These are phyloP conservation scores for Jaltomata sinuosa DNA, from an alignment of 257 asterid species.

Conservation along the genomic window DNA sequence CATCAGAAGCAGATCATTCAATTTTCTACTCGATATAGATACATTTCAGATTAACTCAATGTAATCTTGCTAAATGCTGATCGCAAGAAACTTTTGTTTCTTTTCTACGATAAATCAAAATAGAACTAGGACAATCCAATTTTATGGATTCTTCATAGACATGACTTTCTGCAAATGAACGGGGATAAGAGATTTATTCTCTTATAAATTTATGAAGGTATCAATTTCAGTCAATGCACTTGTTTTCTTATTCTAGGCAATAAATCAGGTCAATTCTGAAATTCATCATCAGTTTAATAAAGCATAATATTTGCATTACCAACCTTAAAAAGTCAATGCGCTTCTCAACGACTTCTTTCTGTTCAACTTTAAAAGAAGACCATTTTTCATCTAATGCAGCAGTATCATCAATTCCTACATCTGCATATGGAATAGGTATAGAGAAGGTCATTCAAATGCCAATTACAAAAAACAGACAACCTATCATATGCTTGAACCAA, in stretches of 20 bases:
- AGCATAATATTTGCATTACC: not conserved
- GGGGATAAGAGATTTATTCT: too few relatives aligned
- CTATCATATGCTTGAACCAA: constrained; percentile 6
- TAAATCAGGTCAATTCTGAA: too few relatives aligned
- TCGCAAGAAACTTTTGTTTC: too few relatives aligned
- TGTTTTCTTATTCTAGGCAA: not conserved
- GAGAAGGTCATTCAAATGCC: not conserved
- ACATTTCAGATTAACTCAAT: too few relatives aligned
- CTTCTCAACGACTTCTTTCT: constrained; percentile 29
- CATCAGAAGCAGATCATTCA: constrained; percentile 38
- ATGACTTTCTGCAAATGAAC: too few relatives aligned
- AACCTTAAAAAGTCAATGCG: constrained; percentile 15
- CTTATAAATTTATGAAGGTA: too few relatives aligned
- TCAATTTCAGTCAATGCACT: not conserved
- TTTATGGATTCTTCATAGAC: too few relatives aligned
- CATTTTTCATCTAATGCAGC: constrained; percentile 29
- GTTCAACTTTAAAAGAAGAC: constrained; percentile 30
- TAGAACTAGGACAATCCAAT: too few relatives aligned
- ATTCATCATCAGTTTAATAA: not conserved
- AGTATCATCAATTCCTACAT: constrained; percentile 31
- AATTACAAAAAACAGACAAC: not conserved
- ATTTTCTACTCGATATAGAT: too few relatives aligned
- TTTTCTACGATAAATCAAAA: too few relatives aligned
- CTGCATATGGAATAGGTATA: constrained; percentile 20
- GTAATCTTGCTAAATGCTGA: not conserved